Base-by-base conservation (phyloP, 106 monocot species). In the Vanilla planifolia region DNA sequence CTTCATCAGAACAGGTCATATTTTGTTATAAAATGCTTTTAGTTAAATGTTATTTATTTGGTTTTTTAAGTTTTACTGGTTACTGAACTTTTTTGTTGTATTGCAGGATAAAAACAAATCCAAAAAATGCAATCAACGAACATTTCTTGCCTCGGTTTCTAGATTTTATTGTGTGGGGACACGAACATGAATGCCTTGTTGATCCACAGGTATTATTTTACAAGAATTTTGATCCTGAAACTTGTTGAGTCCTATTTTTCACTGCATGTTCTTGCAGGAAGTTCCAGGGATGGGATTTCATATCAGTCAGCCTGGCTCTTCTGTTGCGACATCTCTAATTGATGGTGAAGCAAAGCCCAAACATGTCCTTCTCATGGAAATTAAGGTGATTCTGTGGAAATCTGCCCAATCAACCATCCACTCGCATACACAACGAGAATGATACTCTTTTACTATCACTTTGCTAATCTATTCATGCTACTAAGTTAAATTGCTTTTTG, bases 281-380 rank as follows among this genome's bases (percentile, higher is more conserved):
- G 92, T 98, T 67, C 77, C 88, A 62, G 98, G 98, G 23, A 92
- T 98, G 98, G 98, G 98, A 13, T 98, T 98, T 63, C 98, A 98
- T 69, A 92, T 98, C 17, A 88, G 84, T 67, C 98, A 98, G 50
- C 98, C 92, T 63, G 98, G 98, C 10, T 98, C 98, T 19, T 98
- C 98, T 75, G 92, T 98, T 74, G 98, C 98, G 55, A 98, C 98
- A 67, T 98, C 98, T 61, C 47, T 98, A 68, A 98, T 98, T 77
- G 98, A 92, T 68, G 98, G 98, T 29, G 98, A 98, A 71, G 76
- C 98, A 71, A 98, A 98, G 55, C 79, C 98, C 68, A 98, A 98
- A 61, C 92, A 98, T 70, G 69, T 88, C 28, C 79, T 98, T 61
- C 65, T 98, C 19, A 82, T 98, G 48, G 98, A 98, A 77, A 88